Evolutionary conservation across 2,329 filamentous ascomycete species (phyloP).

Genomic region (Mariannaea elegans): DNA sequence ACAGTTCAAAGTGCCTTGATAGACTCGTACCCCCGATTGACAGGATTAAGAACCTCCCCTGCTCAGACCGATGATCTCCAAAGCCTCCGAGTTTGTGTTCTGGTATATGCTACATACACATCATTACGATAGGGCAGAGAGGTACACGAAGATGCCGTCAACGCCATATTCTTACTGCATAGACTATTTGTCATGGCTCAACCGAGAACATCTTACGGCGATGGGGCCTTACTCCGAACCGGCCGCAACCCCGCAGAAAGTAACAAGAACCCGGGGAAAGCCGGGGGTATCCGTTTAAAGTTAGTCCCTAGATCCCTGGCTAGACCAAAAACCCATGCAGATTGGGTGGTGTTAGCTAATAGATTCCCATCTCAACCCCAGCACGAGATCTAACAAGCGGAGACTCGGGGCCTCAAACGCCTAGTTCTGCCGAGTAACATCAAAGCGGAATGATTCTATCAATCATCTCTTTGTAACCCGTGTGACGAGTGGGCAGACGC

Average conservation of each 20-base stretch:
- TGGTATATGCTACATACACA: background rate
- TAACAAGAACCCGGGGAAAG: background rate
- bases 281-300: background rate
- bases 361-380: background rate
- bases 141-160: background rate
- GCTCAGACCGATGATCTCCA: background rate
- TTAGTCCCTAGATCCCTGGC: background rate
- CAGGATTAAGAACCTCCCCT: background rate
- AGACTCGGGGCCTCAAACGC: background rate
- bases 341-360: slow-evolving; percentile 11
- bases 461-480: background rate
- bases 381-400: background rate
- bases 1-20: background rate
- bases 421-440: background rate
- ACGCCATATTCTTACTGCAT: background rate
- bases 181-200: background rate
- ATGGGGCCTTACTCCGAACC: background rate
- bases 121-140: background rate
- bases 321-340: background rate
- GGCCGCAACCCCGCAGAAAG: background rate
- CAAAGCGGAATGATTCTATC: background rate
- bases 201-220: background rate
- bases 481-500: slow-evolving; percentile 4
- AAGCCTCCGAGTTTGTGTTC: background rate
- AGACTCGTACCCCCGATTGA: background rate